Conservation (phyloP, 495 filamentous ascomycete genomes). For the Rostrohypoxylon terebratum region DNA sequence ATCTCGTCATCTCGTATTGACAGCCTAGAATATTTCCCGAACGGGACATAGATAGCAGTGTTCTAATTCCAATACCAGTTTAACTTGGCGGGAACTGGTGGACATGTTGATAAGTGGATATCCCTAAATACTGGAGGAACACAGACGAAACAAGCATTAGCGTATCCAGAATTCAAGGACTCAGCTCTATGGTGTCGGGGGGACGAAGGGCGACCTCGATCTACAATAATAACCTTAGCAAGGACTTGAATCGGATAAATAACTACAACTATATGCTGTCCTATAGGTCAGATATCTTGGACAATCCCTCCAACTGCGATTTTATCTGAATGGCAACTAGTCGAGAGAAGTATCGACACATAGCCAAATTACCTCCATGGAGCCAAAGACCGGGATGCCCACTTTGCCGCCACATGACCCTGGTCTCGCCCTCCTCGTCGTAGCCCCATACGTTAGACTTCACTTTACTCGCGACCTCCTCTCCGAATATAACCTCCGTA, state of each 20-base stretch:
- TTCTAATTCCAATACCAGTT: slow-evolving; percentile 6
- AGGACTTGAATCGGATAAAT: neutral
- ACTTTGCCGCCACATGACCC: slow-evolving; percentile 74
- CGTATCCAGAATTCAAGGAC: neutral
- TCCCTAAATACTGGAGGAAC: neutral
- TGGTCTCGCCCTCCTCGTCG: slow-evolving; percentile 80
- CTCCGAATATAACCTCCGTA: slow-evolving; percentile 73
- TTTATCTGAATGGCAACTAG: slow-evolving; percentile 82
- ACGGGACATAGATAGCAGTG: slow-evolving; percentile 5
- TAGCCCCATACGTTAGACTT: slow-evolving; percentile 80
- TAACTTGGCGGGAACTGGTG: neutral
- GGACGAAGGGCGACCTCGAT: neutral
- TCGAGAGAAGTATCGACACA: slow-evolving; percentile 78
- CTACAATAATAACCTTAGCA: neutral
- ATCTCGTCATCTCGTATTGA: slow-evolving; percentile 25
- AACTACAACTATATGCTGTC: neutral
- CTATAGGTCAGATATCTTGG: slow-evolving; percentile 14
- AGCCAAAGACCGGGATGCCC: slow-evolving; percentile 86
- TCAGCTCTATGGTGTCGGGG: neutral
- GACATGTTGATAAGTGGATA: neutral
- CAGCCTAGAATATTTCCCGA: slow-evolving; percentile 19
- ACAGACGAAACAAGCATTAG: neutral
- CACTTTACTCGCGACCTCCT: slow-evolving; percentile 72
- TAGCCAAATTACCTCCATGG: slow-evolving; percentile 82
- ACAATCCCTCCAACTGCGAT: slow-evolving; percentile 68